Evolutionary conservation across 2,329 filamentous ascomycete genomes (phyloP).

Genomic region (Pseudogymnoascus sp.): DNA sequence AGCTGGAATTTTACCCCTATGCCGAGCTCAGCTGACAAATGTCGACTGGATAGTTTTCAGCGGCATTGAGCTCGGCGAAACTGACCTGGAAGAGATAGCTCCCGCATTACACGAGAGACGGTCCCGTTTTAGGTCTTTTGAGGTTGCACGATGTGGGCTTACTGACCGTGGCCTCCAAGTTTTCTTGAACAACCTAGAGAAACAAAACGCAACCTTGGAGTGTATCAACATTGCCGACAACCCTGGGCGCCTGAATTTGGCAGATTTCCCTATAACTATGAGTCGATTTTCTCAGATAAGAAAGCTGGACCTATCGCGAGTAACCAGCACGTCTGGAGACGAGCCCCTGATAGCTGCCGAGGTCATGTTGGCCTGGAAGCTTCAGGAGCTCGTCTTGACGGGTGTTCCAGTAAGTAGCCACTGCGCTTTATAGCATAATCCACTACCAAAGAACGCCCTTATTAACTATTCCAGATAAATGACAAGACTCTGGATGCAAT

Average conservation of each 20-base stretch:
- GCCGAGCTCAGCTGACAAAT: slow-evolving; percentile 58
- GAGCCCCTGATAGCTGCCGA: slow-evolving; percentile 60
- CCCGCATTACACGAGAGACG: slow-evolving; percentile 59
- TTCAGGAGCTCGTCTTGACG: slow-evolving; percentile 59
- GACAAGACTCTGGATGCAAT: slow-evolving; percentile 58
- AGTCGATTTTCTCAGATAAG: slow-evolving; percentile 59
- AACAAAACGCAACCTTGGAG: slow-evolving; percentile 61
- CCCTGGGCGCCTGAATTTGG: slow-evolving; percentile 55
- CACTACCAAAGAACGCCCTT: slow-evolving; percentile 13
- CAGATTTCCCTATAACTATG: slow-evolving; percentile 59
- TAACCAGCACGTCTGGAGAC: slow-evolving; percentile 54
- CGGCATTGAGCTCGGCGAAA: slow-evolving; percentile 62
- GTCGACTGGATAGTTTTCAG: slow-evolving; percentile 65
- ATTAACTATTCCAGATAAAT: slow-evolving; percentile 40
- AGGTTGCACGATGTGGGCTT: slow-evolving; percentile 57
- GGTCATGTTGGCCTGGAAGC: slow-evolving; percentile 57
- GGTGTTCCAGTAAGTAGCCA: slow-evolving; percentile 42
- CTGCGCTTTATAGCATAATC: not conserved
- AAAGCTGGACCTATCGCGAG: slow-evolving; percentile 58
- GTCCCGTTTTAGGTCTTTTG: slow-evolving; percentile 60
- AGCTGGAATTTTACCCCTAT: slow-evolving; percentile 61
- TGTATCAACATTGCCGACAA: slow-evolving; percentile 61
- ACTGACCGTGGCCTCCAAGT: slow-evolving; percentile 53
- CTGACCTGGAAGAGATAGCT: slow-evolving; percentile 58
- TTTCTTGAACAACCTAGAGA: slow-evolving; percentile 55